Evolutionary conservation across 2,329 filamentous ascomycete genomes (phyloP).

Genomic region (Trichoderma atroviride): DNA sequence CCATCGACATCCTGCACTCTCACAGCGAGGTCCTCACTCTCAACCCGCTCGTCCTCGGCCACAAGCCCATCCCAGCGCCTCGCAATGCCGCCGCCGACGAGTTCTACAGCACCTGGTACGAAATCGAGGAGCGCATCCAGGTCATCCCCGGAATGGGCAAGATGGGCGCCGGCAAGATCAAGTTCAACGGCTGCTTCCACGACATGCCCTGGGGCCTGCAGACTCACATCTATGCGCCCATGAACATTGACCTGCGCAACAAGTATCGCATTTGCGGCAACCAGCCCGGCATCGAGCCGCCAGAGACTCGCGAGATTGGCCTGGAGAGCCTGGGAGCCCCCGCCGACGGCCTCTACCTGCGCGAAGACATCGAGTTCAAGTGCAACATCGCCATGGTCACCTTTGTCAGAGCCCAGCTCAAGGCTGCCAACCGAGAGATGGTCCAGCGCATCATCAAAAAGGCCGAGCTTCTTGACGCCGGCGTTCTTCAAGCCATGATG

Average conservation of each 20-base stretch:
- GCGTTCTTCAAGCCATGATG: constrained; percentile 68
- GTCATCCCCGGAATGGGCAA: constrained; percentile 67
- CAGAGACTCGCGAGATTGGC: constrained; percentile 64
- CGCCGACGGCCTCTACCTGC: constrained; percentile 66
- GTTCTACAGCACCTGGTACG: constrained; percentile 74
- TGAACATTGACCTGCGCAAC: constrained; percentile 67
- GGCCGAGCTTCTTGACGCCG: constrained; percentile 68
- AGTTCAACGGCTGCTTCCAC: constrained; percentile 72
- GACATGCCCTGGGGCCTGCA: constrained; percentile 73
- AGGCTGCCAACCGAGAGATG: constrained; percentile 68
- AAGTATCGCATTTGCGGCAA: constrained; percentile 70
- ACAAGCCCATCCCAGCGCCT: constrained; percentile 66
- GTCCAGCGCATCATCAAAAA: constrained; percentile 70
- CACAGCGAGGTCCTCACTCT: constrained; percentile 72
- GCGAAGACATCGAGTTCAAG: constrained; percentile 71
- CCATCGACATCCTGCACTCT: constrained; percentile 71
- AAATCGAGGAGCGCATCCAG: constrained; percentile 70
- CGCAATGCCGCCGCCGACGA: constrained; percentile 70
- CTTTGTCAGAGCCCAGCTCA: constrained; percentile 69
- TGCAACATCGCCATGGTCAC: constrained; percentile 67
- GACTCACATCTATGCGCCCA: constrained; percentile 70
- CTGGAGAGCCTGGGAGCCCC: constrained; percentile 61
- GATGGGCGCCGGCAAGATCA: constrained; percentile 66
- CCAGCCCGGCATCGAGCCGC: constrained; percentile 65
- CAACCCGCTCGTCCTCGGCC: constrained; percentile 67